A percentile compares a stretch with the other conserved stretches of the same genome.
Conservation (phyloP, 768 basidiomycete genomes). For the Rickenella mellea region DNA sequence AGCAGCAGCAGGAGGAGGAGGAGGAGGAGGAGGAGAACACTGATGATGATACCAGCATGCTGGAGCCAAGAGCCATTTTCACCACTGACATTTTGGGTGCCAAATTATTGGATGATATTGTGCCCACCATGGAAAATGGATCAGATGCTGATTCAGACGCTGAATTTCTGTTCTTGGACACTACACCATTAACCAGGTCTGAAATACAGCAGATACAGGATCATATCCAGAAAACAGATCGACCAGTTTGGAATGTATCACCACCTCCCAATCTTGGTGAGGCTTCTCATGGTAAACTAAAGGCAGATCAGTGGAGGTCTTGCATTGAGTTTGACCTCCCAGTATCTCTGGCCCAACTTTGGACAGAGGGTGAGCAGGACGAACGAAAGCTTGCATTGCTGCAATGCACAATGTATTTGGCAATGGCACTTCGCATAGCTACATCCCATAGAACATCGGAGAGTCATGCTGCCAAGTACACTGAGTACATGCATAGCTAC, state of each 20-base stretch:
- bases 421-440: conserved; percentile 17
- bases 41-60: too few relatives aligned
- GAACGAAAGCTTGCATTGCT: conserved; percentile 10
- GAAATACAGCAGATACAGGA: too few relatives aligned
- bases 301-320: conserved; percentile 23
- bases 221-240: too few relatives aligned
- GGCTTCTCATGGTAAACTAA: conserved; percentile 22
- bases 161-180: too few relatives aligned
- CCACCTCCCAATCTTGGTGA: conserved; percentile 12
- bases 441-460: conserved; percentile 12
- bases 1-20: too few relatives aligned
- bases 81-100: too few relatives aligned
- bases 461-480: conserved; percentile 10
- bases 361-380: conserved; percentile 9
- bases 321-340: conserved; percentile 18
- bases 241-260: conserved; percentile 19
- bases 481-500: conserved; percentile 17
- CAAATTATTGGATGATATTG: too few relatives aligned
- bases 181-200: too few relatives aligned
- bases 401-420: conserved; percentile 21
- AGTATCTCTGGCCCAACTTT: conserved; percentile 19
- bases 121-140: too few relatives aligned
- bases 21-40: too few relatives aligned
- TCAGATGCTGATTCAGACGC: too few relatives aligned
- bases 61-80: too few relatives aligned